These are phyloP conservation scores for Cylindrotheca closterium DNA, from an alignment of 108 stramenopile species.

Conservation along the genomic window DNA sequence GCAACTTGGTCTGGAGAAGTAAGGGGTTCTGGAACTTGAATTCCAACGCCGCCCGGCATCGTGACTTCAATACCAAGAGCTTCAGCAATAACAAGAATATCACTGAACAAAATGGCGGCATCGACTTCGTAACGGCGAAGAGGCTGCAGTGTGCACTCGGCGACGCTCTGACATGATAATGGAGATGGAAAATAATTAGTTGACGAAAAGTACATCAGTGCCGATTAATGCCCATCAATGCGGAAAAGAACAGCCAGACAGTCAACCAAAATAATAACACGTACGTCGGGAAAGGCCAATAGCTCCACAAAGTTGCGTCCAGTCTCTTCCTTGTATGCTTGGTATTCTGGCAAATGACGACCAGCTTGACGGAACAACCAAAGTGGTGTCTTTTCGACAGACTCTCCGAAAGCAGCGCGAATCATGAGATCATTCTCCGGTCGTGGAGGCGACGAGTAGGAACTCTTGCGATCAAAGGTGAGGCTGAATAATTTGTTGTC, in stretches of 20 bases:
- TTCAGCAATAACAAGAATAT: slow-evolving; percentile 93
- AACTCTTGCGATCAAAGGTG: slow-evolving; percentile 1
- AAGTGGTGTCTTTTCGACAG: slow-evolving; percentile 80
- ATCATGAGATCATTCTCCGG: slow-evolving; percentile 85
- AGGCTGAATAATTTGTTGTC: slow-evolving; percentile 3
- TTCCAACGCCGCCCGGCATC: slow-evolving; percentile 95
- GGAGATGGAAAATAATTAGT: not conserved
- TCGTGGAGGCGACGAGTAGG: slow-evolving; percentile 21
- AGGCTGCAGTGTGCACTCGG: slow-evolving; percentile 95
- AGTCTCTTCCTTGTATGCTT: slow-evolving; percentile 76
- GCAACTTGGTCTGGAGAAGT: slow-evolving; percentile 72
- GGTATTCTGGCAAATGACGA: slow-evolving; percentile 93
- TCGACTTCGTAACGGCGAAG: slow-evolving; percentile 90
- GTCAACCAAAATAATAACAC: not conserved
- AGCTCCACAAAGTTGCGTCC: slow-evolving; percentile 92
- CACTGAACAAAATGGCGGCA: slow-evolving; percentile 95
- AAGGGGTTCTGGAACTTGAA: slow-evolving; percentile 86
- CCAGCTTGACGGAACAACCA: slow-evolving; percentile 97
- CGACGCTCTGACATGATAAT: slow-evolving; percentile 57
- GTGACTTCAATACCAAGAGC: slow-evolving; percentile 86
- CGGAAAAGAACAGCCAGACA: not conserved
- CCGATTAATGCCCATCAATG: not conserved
- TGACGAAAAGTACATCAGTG: slow-evolving; percentile 1
- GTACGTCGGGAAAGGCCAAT: slow-evolving; percentile 71
- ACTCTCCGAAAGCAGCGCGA: slow-evolving; percentile 72